These are phyloP conservation scores for Ascochyta lentis DNA, from an alignment of 2,329 filamentous ascomycete species.

Conservation along the genomic window DNA sequence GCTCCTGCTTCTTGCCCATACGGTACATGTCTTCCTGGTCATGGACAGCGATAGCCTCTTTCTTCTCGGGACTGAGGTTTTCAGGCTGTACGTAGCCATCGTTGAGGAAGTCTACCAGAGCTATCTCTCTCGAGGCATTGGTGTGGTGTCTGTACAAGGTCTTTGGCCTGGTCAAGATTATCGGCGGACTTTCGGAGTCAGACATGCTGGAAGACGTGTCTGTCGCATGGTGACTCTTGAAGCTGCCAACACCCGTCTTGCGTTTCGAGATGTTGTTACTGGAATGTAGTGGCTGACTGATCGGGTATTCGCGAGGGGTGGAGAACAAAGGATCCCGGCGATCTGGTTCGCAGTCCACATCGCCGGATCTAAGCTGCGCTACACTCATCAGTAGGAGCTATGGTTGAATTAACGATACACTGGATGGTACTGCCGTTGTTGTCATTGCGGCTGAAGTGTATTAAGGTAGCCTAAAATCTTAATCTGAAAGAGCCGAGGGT, in stretches of 20 bases:
- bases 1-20: conserved; percentile 35
- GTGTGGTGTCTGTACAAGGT: neutral
- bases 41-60: conserved; percentile 4
- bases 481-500: too few species aligned
- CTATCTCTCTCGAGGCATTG: neutral
- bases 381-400: too few species aligned
- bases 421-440: too few species aligned
- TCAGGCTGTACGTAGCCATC: neutral
- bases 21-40: conserved; percentile 31
- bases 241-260: neutral
- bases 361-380: neutral
- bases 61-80: neutral
- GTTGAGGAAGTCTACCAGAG: conserved; percentile 4
- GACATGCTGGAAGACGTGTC: neutral
- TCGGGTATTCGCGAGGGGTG: neutral
- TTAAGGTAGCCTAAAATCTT: too few species aligned
- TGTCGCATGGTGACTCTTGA: neutral
- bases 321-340: conserved; percentile 4
- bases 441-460: too few species aligned
- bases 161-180: neutral
- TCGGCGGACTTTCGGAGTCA: neutral
- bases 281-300: neutral
- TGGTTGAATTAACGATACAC: too few species aligned
- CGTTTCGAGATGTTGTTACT: neutral
- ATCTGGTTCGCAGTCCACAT: neutral